Base-by-base conservation (phyloP, 768 basidiomycete genomes). In the Suillus lakei region DNA sequence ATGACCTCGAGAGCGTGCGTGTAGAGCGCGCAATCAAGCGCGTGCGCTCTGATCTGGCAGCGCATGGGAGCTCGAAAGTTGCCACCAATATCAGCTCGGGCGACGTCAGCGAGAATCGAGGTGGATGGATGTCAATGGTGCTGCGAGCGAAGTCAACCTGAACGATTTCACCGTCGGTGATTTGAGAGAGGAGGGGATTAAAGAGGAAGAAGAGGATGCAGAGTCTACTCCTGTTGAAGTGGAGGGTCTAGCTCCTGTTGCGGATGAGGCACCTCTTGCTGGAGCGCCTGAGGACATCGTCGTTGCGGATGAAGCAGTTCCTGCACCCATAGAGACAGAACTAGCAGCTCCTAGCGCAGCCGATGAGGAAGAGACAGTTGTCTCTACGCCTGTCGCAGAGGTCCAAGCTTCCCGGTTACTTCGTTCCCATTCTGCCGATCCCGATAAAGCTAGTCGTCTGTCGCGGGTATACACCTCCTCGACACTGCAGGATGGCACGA, bases 11-110 rank as follows among this genome's bases (percentile, higher is more conserved):
- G 80, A 95, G 93, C 70, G 89, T 90, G 7, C 88, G 94, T 51
- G 88, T 92, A 46, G 93, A 96, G 80, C 84, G 93, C 68, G 91
- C 94, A 5, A 91, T 96, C 78, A 94, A 95, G 80, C 88, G 92
- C 34, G 92, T 93, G 23, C 82, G 93, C 62, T 93, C 91, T 53
- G 95, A 96, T 79, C 81, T 94, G 26, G 92, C 91, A 12, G 88
- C 88, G 13, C 93, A 95, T 72, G 77, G 83, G 62, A 79, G 85
- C 51, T 77, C 81, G 21, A 80, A 69, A 72, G 72, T 34, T 66
- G 63, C 73, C 30, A 64, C 68, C 48, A 69, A 74, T 60, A 54
- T 68, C n/a, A 78, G 76, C 54, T 78, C 73, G 16, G 56, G 61
- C 32, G 68, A 77, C 60, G 62, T 78, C 69, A 78, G 77, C 66